phyloP scores from a whole-genome alignment of 73 alveolate species.

The Paramecium sonneborni region DNA sequence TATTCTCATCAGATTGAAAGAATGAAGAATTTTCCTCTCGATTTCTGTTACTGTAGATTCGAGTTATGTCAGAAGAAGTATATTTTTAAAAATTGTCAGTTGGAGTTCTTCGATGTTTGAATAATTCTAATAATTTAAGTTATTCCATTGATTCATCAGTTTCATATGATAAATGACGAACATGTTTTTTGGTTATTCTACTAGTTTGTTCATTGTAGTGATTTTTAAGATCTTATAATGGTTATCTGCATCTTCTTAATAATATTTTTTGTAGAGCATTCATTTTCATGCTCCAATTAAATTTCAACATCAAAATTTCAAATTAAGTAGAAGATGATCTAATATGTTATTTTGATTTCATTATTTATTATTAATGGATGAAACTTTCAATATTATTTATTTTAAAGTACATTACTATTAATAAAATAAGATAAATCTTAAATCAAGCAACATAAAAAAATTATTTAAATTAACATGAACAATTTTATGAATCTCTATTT shows the following conservation, averaged over 20 bases:
- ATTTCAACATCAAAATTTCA: neutral
- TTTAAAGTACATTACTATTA: neutral
- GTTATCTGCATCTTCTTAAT: neutral
- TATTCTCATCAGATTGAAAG: neutral
- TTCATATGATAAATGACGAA: neutral
- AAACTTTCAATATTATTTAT: neutral
- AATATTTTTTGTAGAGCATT: neutral
- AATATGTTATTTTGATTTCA: neutral
- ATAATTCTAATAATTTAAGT: neutral
- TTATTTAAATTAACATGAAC: no score
- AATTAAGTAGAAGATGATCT: neutral
- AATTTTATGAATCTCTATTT: neutral
- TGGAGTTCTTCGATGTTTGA: neutral
- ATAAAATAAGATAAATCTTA: neutral
- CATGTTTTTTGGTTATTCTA: neutral
- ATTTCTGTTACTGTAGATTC: neutral
- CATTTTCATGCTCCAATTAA: slow-evolving; percentile 18
- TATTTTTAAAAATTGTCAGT: neutral
- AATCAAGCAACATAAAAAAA: neutral
- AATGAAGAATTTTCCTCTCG: neutral
- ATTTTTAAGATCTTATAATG: neutral
- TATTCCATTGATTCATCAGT: neutral
- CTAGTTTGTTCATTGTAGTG: neutral
- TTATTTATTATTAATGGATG: neutral
- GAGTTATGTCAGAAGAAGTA: neutral